Evolutionary conservation across 164 flowering plant species (phyloP).

Genomic region (Macadamia integrifolia): DNA sequence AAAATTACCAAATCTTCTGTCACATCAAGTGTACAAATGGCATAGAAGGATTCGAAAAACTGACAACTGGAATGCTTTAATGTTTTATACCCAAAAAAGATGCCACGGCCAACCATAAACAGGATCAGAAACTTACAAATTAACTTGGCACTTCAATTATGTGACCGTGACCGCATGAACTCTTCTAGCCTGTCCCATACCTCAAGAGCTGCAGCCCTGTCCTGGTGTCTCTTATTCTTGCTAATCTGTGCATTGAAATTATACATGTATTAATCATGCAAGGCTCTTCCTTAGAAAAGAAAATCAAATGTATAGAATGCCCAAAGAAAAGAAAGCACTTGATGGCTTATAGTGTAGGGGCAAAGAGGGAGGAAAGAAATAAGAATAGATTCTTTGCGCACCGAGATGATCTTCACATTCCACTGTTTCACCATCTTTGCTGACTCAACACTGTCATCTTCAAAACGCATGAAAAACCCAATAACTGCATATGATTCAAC

Average conservation of each 20-base stretch:
- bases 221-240: conserved; percentile 95
- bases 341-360: no score
- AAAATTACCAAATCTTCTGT: no score
- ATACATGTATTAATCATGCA: no score
- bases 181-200: conserved; percentile 96
- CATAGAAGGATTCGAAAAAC: not conserved
- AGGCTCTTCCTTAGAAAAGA: no score
- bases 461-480: conserved; percentile 95
- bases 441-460: conserved; percentile 97
- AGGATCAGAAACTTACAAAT: not conserved
- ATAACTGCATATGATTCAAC: conserved; percentile 51
- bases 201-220: conserved; percentile 97
- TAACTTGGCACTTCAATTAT: conserved; percentile 30
- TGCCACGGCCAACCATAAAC: not conserved
- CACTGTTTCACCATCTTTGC: conserved; percentile 97
- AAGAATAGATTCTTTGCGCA: conserved; percentile 23
- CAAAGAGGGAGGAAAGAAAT: not conserved
- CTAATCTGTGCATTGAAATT: conserved; percentile 57
- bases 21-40: not conserved
- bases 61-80: not conserved
- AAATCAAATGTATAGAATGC: no score
- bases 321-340: no score
- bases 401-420: conserved; percentile 99
- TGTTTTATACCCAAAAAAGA: not conserved
- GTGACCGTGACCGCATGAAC: conserved; percentile 89